A percentile compares a stretch with the other conserved stretches of the same genome.
phyloP scores from a whole-genome alignment of 2,329 filamentous ascomycete species.

The Cryphonectria nitschkei region DNA sequence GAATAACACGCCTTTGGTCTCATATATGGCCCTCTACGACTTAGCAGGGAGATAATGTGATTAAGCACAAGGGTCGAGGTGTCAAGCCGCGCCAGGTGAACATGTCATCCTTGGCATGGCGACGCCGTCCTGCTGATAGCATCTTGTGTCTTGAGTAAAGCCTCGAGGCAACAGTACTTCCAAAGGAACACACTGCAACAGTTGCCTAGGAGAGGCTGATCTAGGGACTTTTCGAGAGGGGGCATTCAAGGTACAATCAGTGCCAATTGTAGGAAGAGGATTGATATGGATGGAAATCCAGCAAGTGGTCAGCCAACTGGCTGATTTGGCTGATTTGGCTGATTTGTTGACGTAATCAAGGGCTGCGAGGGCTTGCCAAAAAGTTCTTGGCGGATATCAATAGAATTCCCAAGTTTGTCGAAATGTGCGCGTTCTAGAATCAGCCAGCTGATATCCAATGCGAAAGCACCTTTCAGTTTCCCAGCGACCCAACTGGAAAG shows the following conservation, averaged over 20 bases:
- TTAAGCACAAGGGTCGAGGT: not conserved
- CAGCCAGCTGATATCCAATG: not conserved
- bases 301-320: not conserved
- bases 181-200: not conserved
- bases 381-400: not conserved
- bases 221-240: not conserved
- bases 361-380: not conserved
- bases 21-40: not conserved
- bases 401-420: not conserved
- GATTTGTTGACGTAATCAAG: not conserved
- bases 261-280: not conserved
- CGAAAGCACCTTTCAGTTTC: not conserved
- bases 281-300: not conserved
- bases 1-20: not conserved
- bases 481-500: not conserved
- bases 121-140: not conserved
- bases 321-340: not conserved
- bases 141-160: not conserved
- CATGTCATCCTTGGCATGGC: not conserved
- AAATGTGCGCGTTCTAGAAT: not conserved
- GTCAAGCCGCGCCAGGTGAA: not conserved
- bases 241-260: not conserved
- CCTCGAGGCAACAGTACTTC: not conserved
- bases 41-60: not conserved
- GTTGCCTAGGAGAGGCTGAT: not conserved